phyloP scores from a whole-genome alignment of 106 monocot genomes.

The Apostasia shenzhenica region DNA sequence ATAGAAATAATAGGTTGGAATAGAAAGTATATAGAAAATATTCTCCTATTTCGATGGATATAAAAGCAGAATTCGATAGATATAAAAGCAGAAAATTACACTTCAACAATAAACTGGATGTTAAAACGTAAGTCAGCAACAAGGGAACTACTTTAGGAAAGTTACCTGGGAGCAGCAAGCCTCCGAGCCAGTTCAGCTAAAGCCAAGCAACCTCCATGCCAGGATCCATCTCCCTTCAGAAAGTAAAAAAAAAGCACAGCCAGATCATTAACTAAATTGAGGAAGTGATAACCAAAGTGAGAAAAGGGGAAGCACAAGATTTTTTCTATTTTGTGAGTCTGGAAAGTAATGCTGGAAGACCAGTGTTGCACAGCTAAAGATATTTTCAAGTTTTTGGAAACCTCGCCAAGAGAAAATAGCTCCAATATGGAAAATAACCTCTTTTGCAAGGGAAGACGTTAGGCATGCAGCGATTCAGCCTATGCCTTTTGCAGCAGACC shows the following conservation, averaged over 20 bases:
- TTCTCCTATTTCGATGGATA: too few species aligned
- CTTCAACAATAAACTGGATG: too few species aligned
- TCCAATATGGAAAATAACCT: conserved; percentile 84
- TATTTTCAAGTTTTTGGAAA: conserved; percentile 16
- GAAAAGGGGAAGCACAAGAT: not conserved
- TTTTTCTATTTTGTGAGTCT: too few species aligned
- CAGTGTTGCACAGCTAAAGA: conserved; percentile 3
- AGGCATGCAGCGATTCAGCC: conserved; percentile 82
- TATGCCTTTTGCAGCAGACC: conserved; percentile 98
- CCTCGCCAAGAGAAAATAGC: conserved; percentile 89
- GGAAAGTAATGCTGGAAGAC: not conserved
- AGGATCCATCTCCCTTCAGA: conserved; percentile 98
- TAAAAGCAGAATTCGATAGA: too few species aligned
- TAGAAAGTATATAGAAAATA: too few species aligned
- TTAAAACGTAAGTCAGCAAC: too few species aligned
- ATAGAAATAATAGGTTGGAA: too few species aligned
- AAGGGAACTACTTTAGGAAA: conserved; percentile 88
- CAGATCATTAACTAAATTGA: not conserved
- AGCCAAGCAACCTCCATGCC: conserved; percentile 99
- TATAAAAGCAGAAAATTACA: too few species aligned
- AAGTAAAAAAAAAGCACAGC: conserved; percentile 18
- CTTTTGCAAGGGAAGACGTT: conserved; percentile 67
- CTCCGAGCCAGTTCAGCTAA: conserved; percentile 96
- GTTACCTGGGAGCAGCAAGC: conserved; percentile 73
- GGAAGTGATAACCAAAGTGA: not conserved